phyloP scores from a whole-genome alignment of 805 yeast genomes.

The Pichia deserticola region DNA sequence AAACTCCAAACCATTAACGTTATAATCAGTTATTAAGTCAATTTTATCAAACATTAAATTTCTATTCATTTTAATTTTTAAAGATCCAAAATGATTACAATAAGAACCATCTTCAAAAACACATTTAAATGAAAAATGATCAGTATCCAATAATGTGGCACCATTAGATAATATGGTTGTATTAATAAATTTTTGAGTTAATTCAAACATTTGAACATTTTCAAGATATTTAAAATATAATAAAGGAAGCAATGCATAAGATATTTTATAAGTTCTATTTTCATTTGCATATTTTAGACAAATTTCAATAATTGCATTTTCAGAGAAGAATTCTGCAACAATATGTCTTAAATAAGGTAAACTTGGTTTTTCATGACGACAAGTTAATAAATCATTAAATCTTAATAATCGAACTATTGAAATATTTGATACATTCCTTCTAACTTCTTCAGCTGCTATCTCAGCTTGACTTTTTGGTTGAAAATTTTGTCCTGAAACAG shows the following conservation, averaged over 20 bases:
- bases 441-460: constrained; percentile 17
- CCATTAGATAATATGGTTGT: constrained; percentile 50
- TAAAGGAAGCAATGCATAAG: constrained; percentile 56
- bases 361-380: constrained; percentile 32
- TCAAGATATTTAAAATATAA: constrained; percentile 46
- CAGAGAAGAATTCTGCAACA: constrained; percentile 45
- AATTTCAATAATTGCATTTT: constrained; percentile 40
- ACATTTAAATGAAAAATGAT: constrained; percentile 40
- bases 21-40: constrained; percentile 46
- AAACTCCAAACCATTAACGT: constrained; percentile 38
- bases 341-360: constrained; percentile 44
- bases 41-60: constrained; percentile 64
- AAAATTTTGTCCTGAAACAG: background rate
- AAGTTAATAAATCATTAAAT: constrained; percentile 36
- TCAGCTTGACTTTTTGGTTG: constrained; percentile 6
- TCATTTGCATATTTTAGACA: constrained; percentile 39
- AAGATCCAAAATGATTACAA: constrained; percentile 52
- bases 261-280: constrained; percentile 54
- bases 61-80: constrained; percentile 56
- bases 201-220: constrained; percentile 46
- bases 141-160: constrained; percentile 45
- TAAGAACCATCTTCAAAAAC: constrained; percentile 65
- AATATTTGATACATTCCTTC: constrained; percentile 34
- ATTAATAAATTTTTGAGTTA: constrained; percentile 40
- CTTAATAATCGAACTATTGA: constrained; percentile 46